phyloP scores from a whole-genome alignment of 306 rosid species.

The Cicer chorassanicum region DNA sequence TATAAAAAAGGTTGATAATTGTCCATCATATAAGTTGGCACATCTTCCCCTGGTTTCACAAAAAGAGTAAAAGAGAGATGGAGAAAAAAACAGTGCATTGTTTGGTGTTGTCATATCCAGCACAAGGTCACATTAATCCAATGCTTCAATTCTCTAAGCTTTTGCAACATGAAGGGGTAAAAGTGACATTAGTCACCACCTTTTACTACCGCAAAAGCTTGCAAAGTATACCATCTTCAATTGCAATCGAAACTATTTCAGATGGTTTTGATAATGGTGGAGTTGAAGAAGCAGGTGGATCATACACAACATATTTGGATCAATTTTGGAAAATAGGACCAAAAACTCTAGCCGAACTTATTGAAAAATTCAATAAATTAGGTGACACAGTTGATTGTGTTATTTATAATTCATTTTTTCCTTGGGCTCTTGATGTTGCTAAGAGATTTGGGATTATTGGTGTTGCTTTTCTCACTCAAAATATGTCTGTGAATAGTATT shows the following conservation, averaged over 20 bases:
- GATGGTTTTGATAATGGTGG: constrained; percentile 51
- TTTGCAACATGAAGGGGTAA: constrained; percentile 41
- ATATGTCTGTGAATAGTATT: constrained; percentile 41
- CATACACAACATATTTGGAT: background rate
- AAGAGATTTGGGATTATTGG: constrained; percentile 46
- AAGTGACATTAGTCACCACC: constrained; percentile 47
- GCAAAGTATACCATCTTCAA: background rate
- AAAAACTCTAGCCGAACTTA: constrained; percentile 23
- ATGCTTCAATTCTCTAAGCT: constrained; percentile 36
- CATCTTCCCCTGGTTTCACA: too few relatives aligned
- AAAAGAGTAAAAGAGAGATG: background rate
- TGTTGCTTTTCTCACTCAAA: constrained; percentile 49
- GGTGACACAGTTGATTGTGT: constrained; percentile 41
- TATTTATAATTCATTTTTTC: constrained; percentile 48
- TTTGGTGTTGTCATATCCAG: constrained; percentile 44
- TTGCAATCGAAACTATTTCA: constrained; percentile 51
- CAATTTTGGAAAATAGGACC: constrained; percentile 41
- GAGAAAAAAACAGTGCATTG: constrained; percentile 41
- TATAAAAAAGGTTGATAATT: too few relatives aligned
- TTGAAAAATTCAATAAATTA: constrained; percentile 25
- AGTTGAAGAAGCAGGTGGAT: background rate
- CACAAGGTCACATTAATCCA: constrained; percentile 48
- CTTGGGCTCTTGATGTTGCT: constrained; percentile 56
- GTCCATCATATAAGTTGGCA: too few relatives aligned
- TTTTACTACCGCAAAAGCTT: constrained; percentile 17